Evolutionary conservation across 768 basidiomycete species (phyloP).

Genomic region (Hydnum rufescens): DNA sequence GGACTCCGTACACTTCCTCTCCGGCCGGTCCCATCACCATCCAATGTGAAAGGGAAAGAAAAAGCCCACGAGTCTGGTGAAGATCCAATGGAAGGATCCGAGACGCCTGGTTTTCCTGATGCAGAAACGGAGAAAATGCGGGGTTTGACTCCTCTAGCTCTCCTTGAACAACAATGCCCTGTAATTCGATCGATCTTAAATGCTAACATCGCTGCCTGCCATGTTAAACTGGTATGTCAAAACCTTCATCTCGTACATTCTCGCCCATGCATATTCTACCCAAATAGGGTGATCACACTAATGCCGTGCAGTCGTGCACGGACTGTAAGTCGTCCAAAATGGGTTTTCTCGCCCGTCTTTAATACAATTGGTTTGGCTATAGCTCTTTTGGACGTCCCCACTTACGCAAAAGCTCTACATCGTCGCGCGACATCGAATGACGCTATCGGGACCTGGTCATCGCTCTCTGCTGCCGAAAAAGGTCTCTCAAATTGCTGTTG

Average conservation of each 20-base stretch:
- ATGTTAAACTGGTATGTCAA: conserved; percentile 47
- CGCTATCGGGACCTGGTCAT: conserved; percentile 59
- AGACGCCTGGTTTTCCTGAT: background rate
- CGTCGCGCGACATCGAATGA: conserved; percentile 80
- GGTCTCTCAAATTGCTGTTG: conserved; percentile 28
- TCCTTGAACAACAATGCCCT: conserved; percentile 27
- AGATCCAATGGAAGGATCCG: background rate
- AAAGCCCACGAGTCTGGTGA: conserved; percentile 9
- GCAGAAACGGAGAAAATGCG: background rate
- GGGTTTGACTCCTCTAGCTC: conserved; percentile 16
- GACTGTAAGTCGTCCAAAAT: conserved; percentile 32
- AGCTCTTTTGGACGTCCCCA: conserved; percentile 77
- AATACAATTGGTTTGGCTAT: too few species aligned
- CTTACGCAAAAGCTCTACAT: conserved; percentile 73
- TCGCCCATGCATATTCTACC: background rate
- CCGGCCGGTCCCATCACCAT: conserved; percentile 5
- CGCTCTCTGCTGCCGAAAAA: conserved; percentile 63
- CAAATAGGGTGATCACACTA: conserved; percentile 51
- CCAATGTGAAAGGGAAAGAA: conserved; percentile 15
- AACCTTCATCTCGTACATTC: conserved; percentile 1
- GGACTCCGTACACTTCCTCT: conserved; percentile 47
- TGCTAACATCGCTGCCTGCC: conserved; percentile 79
- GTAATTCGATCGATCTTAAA: conserved; percentile 53
- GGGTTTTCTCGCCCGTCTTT: too few species aligned
- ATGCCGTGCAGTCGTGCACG: conserved; percentile 62